Evolutionary conservation across 441 rosid genomes (phyloP).

Genomic region (Erysimum pusillum): DNA sequence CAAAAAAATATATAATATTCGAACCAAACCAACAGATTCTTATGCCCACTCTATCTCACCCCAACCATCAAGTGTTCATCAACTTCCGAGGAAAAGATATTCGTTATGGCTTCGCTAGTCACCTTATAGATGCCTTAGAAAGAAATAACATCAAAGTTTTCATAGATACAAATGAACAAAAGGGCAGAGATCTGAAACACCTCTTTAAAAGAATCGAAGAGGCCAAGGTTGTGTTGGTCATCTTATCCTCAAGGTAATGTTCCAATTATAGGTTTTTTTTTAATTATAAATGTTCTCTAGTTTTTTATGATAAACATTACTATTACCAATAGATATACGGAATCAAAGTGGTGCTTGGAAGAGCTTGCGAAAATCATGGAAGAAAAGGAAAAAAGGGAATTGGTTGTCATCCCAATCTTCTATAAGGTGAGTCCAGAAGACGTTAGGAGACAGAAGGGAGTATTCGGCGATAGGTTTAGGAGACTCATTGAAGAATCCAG

Average conservation of each 20-base stretch:
- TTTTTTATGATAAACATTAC: too few relatives aligned
- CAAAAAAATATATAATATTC: too few relatives aligned
- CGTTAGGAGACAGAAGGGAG: constrained; percentile 1
- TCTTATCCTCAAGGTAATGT: constrained; percentile 14
- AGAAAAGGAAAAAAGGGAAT: background rate
- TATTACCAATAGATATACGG: too few relatives aligned
- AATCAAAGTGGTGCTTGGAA: constrained; percentile 13
- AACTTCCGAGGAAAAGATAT: constrained; percentile 20
- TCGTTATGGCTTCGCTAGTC: constrained; percentile 2
- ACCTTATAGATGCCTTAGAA: background rate
- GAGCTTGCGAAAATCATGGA: background rate
- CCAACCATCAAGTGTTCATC: background rate
- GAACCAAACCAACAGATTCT: background rate
- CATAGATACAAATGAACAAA: background rate
- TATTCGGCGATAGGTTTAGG: background rate
- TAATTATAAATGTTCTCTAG: too few relatives aligned
- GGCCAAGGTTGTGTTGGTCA: background rate
- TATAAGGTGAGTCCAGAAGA: constrained; percentile 1
- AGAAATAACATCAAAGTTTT: constrained; percentile 2
- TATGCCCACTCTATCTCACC: background rate
- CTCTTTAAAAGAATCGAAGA: constrained; percentile 9
- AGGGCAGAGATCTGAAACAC: background rate
- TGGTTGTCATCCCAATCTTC: constrained; percentile 6
- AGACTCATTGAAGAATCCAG: background rate
- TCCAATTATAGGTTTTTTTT: too few relatives aligned